These are phyloP conservation scores for Collybiopsis confluens DNA, from an alignment of 768 basidiomycete genomes.

Conservation along the genomic window DNA sequence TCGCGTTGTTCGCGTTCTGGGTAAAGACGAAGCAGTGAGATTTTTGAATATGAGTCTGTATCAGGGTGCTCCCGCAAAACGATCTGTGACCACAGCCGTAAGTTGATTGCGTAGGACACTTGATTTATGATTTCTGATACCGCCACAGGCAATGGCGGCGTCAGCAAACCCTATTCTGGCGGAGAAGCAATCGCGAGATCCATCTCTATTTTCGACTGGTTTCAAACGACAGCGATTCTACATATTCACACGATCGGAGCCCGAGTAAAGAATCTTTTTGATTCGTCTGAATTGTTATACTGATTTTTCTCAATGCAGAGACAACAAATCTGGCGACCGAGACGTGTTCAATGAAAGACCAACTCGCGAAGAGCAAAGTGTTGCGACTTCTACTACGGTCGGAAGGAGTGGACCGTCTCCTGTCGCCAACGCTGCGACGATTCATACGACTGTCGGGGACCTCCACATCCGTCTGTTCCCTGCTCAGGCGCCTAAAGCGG, in stretches of 20 bases:
- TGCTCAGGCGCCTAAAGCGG: conserved; percentile 86
- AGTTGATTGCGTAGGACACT: conserved; percentile 19
- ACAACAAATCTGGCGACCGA: conserved; percentile 82
- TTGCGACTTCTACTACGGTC: conserved; percentile 59
- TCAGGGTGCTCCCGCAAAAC: conserved; percentile 91
- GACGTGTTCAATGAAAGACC: conserved; percentile 99
- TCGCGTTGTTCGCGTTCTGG: conserved; percentile 80
- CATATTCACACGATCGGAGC: conserved; percentile 86
- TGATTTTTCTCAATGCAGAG: conserved; percentile 53
- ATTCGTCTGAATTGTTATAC: no score
- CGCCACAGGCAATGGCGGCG: conserved; percentile 79
- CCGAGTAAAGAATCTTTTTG: conserved; percentile 63
- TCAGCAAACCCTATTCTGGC: conserved; percentile 94
- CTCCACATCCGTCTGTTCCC: conserved; percentile 90
- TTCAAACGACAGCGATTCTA: conserved; percentile 94
- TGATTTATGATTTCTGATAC: neutral
- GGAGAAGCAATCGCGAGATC: conserved; percentile 79
- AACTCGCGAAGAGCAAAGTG: conserved; percentile 90
- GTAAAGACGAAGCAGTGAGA: conserved; percentile 90
- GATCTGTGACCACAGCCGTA: conserved; percentile 74
- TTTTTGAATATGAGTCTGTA: conserved; percentile 88
- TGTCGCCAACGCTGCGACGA: conserved; percentile 75
- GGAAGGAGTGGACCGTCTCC: conserved; percentile 58
- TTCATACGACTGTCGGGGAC: conserved; percentile 95
- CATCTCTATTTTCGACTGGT: conserved; percentile 88